A percentile compares a stretch with the other conserved stretches of the same genome.
Conservation (phyloP, 345 rosid genomes). For the Salix suchowensis region DNA sequence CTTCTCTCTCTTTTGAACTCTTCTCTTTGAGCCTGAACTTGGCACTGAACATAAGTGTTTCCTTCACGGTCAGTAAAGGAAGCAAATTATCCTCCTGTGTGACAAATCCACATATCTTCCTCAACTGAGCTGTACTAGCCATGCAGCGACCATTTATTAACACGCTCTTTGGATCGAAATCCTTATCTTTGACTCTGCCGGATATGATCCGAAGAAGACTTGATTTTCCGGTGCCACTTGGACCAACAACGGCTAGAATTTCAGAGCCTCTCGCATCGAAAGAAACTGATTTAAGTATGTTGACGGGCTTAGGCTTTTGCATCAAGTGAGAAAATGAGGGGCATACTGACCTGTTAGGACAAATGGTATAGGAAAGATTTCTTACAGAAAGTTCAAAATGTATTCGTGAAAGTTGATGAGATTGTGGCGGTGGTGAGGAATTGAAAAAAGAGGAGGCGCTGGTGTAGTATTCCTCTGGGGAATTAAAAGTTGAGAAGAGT, state of each 20-base stretch:
- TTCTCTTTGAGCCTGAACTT: constrained; percentile 59
- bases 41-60: constrained; percentile 74
- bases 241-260: constrained; percentile 72
- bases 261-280: constrained; percentile 61
- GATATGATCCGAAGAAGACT: constrained; percentile 66
- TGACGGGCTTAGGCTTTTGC: constrained; percentile 39
- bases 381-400: constrained; percentile 30
- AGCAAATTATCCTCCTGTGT: constrained; percentile 78
- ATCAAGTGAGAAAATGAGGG: constrained; percentile 27
- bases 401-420: not conserved
- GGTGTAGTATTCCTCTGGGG: constrained; percentile 51
- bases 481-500: constrained; percentile 65
- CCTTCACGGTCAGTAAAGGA: constrained; percentile 79
- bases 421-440: constrained; percentile 34
- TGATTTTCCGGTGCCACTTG: constrained; percentile 87
- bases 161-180: constrained; percentile 47
- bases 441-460: constrained; percentile 59
- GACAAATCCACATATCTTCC: constrained; percentile 74
- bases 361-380: constrained; percentile 64
- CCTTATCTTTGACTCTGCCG: constrained; percentile 54
- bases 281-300: constrained; percentile 59
- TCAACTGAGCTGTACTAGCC: constrained; percentile 40
- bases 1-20: constrained; percentile 45
- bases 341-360: constrained; percentile 18
- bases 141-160: constrained; percentile 37